Evolutionary conservation across 306 rosid genomes (phyloP).

Genomic region (Carpinus fangiana): DNA sequence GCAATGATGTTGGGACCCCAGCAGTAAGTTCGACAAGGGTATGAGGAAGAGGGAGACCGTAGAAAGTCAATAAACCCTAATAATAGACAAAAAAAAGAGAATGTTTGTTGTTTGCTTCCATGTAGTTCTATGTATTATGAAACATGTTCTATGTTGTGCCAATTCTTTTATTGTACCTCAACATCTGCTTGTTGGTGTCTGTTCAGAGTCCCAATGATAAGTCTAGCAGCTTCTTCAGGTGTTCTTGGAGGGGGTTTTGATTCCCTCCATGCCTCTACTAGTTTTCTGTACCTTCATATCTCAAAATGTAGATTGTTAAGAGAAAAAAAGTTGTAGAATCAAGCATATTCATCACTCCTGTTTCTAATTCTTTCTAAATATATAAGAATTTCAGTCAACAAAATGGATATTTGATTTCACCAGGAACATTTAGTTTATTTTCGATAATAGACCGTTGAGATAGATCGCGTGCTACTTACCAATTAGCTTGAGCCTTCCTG

Average conservation of each 20-base stretch:
- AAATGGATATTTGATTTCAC: not conserved
- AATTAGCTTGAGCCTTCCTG: constrained; percentile 86
- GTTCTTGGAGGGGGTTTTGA: constrained; percentile 74
- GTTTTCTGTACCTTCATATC: constrained; percentile 79
- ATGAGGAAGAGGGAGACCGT: constrained; percentile 64
- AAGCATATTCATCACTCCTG: not conserved
- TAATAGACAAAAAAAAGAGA: not conserved
- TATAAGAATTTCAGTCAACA: not conserved
- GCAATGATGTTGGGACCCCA: constrained; percentile 52
- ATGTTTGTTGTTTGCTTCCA: not conserved
- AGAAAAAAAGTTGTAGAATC: not conserved
- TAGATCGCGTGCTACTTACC: constrained; percentile 37
- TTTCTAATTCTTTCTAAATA: not conserved
- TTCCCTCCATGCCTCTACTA: constrained; percentile 72
- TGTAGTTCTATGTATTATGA: not conserved
- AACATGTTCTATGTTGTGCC: not conserved
- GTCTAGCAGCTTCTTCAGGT: constrained; percentile 77
- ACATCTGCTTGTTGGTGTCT: constrained; percentile 76
- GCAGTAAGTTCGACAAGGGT: constrained; percentile 38
- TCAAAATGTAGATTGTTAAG: not conserved
- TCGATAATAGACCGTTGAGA: not conserved
- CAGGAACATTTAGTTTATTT: not conserved
- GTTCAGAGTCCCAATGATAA: constrained; percentile 65
- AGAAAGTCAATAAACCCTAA: constrained; percentile 69
- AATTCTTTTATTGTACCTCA: constrained; percentile 53